Conservation (phyloP, 1,284 basidiomycete species). For the Cutaneotrichosporon sp. region DNA sequence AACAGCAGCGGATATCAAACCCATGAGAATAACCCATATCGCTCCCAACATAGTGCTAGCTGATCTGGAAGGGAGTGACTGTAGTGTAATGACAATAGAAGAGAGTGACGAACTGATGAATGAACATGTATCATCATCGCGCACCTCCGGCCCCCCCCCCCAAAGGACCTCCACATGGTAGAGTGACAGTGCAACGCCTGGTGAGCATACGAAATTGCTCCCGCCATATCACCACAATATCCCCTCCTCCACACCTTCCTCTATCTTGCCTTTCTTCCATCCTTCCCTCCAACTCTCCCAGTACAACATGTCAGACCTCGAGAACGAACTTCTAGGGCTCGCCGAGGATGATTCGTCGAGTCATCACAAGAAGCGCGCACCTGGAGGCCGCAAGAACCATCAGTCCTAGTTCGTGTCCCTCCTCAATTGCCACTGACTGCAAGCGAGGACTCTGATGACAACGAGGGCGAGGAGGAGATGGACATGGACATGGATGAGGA, state of each 20-base stretch:
- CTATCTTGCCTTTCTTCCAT: neutral
- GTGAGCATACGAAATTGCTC: neutral
- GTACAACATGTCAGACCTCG: slow-evolving; percentile 48
- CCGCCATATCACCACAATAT: neutral
- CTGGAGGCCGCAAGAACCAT: slow-evolving; percentile 33
- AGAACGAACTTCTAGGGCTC: slow-evolving; percentile 53
- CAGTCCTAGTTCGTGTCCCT: slow-evolving; percentile 26
- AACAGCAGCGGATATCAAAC: neutral
- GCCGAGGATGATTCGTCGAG: slow-evolving; percentile 49
- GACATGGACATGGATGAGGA: slow-evolving; percentile 47
- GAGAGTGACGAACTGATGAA: neutral
- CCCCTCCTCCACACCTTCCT: neutral
- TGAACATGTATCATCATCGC: neutral
- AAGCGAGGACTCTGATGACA: slow-evolving; percentile 31
- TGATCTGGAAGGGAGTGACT: neutral
- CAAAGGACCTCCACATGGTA: neutral
- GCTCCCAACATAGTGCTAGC: neutral
- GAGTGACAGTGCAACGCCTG: neutral
- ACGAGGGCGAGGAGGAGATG: slow-evolving; percentile 34
- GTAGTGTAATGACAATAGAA: neutral
- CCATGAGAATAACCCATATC: neutral
- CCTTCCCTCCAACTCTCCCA: neutral
- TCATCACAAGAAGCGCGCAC: slow-evolving; percentile 40
- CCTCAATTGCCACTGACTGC: neutral
- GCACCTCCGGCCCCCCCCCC: too few species aligned